These are phyloP conservation scores for Mallotus nudiflorus DNA, from an alignment of 345 rosid species.

Conservation along the genomic window DNA sequence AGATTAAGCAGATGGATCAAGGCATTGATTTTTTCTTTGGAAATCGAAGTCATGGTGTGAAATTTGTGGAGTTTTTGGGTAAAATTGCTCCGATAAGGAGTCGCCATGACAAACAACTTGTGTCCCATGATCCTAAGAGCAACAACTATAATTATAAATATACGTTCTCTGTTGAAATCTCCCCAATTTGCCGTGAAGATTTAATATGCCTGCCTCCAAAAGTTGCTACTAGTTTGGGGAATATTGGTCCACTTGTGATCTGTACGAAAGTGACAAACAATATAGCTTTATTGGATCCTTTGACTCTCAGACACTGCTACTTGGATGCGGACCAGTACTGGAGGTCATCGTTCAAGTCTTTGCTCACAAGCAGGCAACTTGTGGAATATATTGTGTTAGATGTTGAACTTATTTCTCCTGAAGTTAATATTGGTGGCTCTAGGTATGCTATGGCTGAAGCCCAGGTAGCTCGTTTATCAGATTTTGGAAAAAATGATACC, in stretches of 20 bases:
- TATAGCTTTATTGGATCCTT: slow-evolving; percentile 54
- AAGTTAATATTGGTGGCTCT: slow-evolving; percentile 26
- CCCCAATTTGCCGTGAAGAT: slow-evolving; percentile 44
- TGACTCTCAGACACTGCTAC: slow-evolving; percentile 45
- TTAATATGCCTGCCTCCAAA: slow-evolving; percentile 36
- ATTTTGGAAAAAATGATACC: slow-evolving; percentile 24
- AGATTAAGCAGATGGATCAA: slow-evolving; percentile 57
- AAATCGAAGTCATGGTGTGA: slow-evolving; percentile 52
- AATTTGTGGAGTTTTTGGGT: slow-evolving; percentile 50
- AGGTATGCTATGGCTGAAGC: slow-evolving; percentile 33
- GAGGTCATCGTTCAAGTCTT: slow-evolving; percentile 43
- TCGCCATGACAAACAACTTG: slow-evolving; percentile 45
- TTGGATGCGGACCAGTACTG: slow-evolving; percentile 58
- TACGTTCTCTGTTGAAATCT: slow-evolving; percentile 55
- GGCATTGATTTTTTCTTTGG: slow-evolving; percentile 67
- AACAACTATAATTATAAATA: slow-evolving; percentile 54
- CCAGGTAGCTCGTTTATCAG: slow-evolving; percentile 31
- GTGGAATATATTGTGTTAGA: slow-evolving; percentile 59
- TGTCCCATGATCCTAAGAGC: slow-evolving; percentile 58
- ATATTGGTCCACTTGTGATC: slow-evolving; percentile 56
- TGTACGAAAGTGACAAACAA: slow-evolving; percentile 59
- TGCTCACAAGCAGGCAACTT: slow-evolving; percentile 53
- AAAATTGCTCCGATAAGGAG: slow-evolving; percentile 48
- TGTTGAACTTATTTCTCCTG: slow-evolving; percentile 36
- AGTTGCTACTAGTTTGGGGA: slow-evolving; percentile 31